A percentile compares a stretch with the other conserved stretches of the same genome.
Conservation (phyloP, 371 early-diverging fungal species). For the Agmasoma carcini region DNA sequence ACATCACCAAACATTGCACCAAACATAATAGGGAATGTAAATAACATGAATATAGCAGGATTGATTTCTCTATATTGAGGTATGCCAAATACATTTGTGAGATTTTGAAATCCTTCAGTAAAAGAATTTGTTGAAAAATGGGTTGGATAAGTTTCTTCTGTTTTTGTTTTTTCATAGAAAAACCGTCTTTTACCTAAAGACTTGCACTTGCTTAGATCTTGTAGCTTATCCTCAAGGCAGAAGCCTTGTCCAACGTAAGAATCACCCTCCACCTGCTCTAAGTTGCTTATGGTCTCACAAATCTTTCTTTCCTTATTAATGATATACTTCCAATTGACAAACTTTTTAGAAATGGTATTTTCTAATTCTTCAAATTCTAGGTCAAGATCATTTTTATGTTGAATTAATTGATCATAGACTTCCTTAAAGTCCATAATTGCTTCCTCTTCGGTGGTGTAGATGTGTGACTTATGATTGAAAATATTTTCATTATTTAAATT, state of each 20-base stretch:
- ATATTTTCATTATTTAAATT: no score
- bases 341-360: slow-evolving; percentile 20
- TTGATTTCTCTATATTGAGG: slow-evolving; percentile 96
- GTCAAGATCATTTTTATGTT: slow-evolving; percentile 34
- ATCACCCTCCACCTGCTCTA: slow-evolving; percentile 33
- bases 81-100: slow-evolving; percentile 91
- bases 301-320: slow-evolving; percentile 49
- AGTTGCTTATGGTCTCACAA: slow-evolving; percentile 43
- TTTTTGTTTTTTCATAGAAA: slow-evolving; percentile 35
- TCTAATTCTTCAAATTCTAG: slow-evolving; percentile 33
- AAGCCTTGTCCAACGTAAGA: slow-evolving; percentile 51
- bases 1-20: slow-evolving; percentile 99
- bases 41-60: slow-evolving; percentile 85
- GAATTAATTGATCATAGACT: no score
- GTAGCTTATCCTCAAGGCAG: slow-evolving; percentile 32
- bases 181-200: slow-evolving; percentile 41
- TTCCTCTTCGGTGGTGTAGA: no score
- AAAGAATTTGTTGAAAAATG: slow-evolving; percentile 81
- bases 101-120: slow-evolving; percentile 79
- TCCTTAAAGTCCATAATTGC: no score
- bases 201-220: slow-evolving; percentile 29
- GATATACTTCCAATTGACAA: slow-evolving; percentile 40
- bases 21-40: slow-evolving; percentile 95
- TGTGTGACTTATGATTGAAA: no score
- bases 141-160: slow-evolving; percentile 61